Percentiles rank a stretch among this genome's conserved stretches.
Evolutionary conservation across 345 rosid genomes (phyloP).

Genomic region (Rubroshorea leprosula): DNA sequence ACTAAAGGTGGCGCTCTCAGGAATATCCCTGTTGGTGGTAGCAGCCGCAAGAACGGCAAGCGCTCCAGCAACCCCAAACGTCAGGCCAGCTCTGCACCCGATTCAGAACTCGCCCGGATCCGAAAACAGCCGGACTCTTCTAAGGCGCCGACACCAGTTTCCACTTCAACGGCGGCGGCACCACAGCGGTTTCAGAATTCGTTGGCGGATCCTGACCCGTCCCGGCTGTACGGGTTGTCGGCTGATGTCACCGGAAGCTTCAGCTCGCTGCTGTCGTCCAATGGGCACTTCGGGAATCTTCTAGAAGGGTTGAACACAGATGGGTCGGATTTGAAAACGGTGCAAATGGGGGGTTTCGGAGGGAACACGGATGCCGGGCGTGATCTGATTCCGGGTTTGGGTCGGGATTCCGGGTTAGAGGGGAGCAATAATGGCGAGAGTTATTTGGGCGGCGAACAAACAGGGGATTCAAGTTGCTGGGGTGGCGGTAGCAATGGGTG

Average conservation of each 20-base stretch:
- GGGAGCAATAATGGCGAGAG: constrained; percentile 21
- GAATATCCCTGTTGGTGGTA: constrained; percentile 91
- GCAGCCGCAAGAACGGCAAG: constrained; percentile 58
- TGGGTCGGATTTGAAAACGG: constrained; percentile 40
- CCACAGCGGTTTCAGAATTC: constrained; percentile 9
- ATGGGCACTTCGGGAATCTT: constrained; percentile 34
- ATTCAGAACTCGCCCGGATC: constrained; percentile 22
- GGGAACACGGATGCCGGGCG: constrained; percentile 29
- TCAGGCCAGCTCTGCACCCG: constrained; percentile 23
- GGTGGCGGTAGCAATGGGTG: constrained; percentile 42
- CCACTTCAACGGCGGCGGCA: not conserved
- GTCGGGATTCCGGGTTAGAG: constrained; percentile 18
- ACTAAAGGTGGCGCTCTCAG: constrained; percentile 91
- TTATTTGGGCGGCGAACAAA: constrained; percentile 15
- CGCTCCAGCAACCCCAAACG: constrained; percentile 39
- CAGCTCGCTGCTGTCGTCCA: constrained; percentile 48
- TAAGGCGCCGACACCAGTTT: not conserved
- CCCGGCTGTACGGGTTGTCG: constrained; percentile 40
- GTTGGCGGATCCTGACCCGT: constrained; percentile 29
- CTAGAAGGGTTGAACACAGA: constrained; percentile 40
- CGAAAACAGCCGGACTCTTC: constrained; percentile 18
- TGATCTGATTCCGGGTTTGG: constrained; percentile 12
- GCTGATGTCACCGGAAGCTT: constrained; percentile 47
- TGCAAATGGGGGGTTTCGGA: constrained; percentile 23
- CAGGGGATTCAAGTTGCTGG: constrained; percentile 34